Conservation (phyloP, 257 asterid genomes). For the Capsicum baccatum region DNA sequence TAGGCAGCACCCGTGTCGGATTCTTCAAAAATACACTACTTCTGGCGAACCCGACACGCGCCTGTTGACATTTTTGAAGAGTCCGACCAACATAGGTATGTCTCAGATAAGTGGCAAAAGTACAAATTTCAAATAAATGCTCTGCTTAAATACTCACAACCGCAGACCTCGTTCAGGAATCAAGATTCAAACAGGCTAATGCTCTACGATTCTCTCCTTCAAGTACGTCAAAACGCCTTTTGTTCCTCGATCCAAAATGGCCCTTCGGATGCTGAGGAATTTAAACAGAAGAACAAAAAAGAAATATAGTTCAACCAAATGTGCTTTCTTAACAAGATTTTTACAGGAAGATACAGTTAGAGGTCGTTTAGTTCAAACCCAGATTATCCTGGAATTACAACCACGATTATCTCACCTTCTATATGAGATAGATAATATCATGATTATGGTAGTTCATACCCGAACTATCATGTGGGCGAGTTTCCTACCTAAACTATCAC, state of each 20-base stretch:
- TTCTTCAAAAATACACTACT: too few relatives aligned
- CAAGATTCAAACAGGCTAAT: slow-evolving; percentile 33
- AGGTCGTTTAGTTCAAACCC: too few relatives aligned
- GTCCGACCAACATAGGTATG: too few relatives aligned
- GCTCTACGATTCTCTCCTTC: slow-evolving; percentile 73
- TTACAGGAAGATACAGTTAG: background rate
- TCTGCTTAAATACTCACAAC: slow-evolving; percentile 7
- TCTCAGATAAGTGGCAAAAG: background rate
- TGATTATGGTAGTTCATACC: too few relatives aligned
- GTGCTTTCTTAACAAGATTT: background rate
- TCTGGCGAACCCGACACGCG: too few relatives aligned
- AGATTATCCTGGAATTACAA: too few relatives aligned
- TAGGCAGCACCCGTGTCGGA: too few relatives aligned
- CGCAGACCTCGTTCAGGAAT: background rate
- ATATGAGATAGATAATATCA: too few relatives aligned
- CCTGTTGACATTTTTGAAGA: too few relatives aligned
- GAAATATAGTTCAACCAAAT: background rate
- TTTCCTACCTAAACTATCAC: too few relatives aligned
- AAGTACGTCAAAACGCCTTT: slow-evolving; percentile 74
- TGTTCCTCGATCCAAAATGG: slow-evolving; percentile 86
- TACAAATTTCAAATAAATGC: background rate
- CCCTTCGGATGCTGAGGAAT: slow-evolving; percentile 77
- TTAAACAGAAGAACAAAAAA: background rate
- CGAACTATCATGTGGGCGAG: too few relatives aligned
- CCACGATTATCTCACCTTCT: too few relatives aligned